Base-by-base conservation (phyloP, 306 rosid genomes). In the Astragalus membranaceus region DNA sequence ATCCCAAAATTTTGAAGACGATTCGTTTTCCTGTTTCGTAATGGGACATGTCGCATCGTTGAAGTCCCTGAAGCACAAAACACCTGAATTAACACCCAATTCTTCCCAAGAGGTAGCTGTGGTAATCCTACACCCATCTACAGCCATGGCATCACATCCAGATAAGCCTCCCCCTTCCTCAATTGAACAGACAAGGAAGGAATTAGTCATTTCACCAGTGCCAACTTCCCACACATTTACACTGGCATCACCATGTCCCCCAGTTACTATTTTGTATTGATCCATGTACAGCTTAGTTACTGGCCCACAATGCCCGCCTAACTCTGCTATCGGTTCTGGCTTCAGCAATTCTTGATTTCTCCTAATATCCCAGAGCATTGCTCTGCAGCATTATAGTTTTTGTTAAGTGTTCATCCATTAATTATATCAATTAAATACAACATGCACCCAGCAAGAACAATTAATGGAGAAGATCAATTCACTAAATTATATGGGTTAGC, bases 301-400 rank as follows among this genome's bases (percentile, higher is more conserved):
- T 50, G 80, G 86, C 26, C 88, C 89, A 4, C 39, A 10, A 67
- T 85, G 95, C 63, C 95, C 91, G 14, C 83, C 91, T 78, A 89
- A 78, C 83, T 88, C 92, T 0, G 82, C 85, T 60, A 88, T 14
- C 30, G 92, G 87, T 47, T 67, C 79, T 17, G 85, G 78, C 46
- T 64, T 84, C 10, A 13, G 26, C n/a, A 64, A 39, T 11, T 69
- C 81, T 73, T 78, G 87, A 84, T 78, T 86, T 75, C 80, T 88
- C 80, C 98, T 84, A 15, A 89, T 66, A 82, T 92, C 98, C 82
- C 91, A 92, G 12, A 92, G 91, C 90, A 84, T 75, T 36, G 92
- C 98, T 49, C 96, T 89, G 96, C 83, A 78, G 48, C 76, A 80
- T 43, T 56, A 3, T 37, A 15, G 58, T 50, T 67, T 26, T 46